Evolutionary conservation across 768 basidiomycete genomes (phyloP), one percentile per base, ranked within the genome.

Genomic region (Steccherinum ochraceum): DNA sequence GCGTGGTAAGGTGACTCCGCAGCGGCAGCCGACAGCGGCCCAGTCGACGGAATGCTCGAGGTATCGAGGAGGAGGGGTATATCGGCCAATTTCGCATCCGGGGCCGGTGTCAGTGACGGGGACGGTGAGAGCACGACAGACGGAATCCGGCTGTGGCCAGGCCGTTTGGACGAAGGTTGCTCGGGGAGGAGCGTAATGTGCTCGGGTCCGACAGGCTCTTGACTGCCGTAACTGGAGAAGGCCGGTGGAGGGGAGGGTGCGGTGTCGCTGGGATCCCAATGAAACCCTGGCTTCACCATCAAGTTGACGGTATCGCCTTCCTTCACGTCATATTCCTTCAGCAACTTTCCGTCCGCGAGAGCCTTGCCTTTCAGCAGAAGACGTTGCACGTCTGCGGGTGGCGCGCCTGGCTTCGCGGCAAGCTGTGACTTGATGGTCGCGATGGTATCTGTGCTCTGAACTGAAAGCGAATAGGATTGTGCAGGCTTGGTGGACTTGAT

Each of bases 291-390:
- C 62, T 94, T 95, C 65, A 93, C 69, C 74, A 93, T 85, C 42
- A 99, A 73, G 66, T 86, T 95, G 59, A 98, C 72, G 11, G 82
- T 86, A 57, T 89, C 84, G 11, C 86, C 88, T 62, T 85, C 80
- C 60, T 83, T 80, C 61, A 94, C 75, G 61, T 72, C 79, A 72
- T 97, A 99, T 65, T 98, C 96, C 62, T 87, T 86, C 39, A 98
- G 71, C 10, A 99, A 79, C 64, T 94, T 95, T 21, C 71, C 71
- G 72, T 97, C 95, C 13, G 82, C 83, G 56, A 98, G 79, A 0
- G 87, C 93, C 67, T 99, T 99, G 51, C 96, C 96, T 69, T 94
- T 97, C 48, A 96, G 74, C 11, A 99, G 73, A 13, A 97, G 79
- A 2, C 96, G 76, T 67, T 96, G 94, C 24, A 78, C 74, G 63